Evolutionary conservation across 805 yeast genomes (phyloP), one percentile per base, ranked within the genome.

Genomic region (Myxozyma neotropica): DNA sequence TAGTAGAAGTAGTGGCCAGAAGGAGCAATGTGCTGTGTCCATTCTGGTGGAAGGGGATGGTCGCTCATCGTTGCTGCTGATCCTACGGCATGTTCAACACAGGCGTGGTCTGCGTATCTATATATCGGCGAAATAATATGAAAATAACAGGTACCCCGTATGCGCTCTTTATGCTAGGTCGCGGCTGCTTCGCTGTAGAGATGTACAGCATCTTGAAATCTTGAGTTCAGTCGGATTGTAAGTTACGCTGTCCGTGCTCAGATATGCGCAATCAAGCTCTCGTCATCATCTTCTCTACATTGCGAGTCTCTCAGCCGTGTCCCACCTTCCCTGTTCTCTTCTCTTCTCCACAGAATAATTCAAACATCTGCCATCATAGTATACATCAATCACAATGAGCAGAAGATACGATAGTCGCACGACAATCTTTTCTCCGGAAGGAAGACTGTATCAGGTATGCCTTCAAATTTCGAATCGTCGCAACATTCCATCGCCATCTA

Each of bases 381-480:
- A 42, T 42, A 42, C 27, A 44, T 24, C 31, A 19, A 12, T 12
- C 5, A 48, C 8, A 81, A 85, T 85, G 85, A 89, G 97, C 68
- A 88, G 98, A 87, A 86, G 99, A 83, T 94, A 94, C 90, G 99
- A 94, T 77, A 88, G 96, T 63, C 85, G 99, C 82, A 94, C 99
- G 53, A 94, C 99, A 3, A 95, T 94, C 71, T 94, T 94, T 78
- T 93, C 98, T 40, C 99, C 99, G 8, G 99, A 94, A 74, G 99
- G 99, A 40, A 84, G 99, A 76, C 81, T 94, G 58, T 94, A 94
- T 77, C 99, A 94, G 77, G 91, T 83, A 69, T 15, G 82, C 27
- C 29, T 10, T 3, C 7, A 13, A 19, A 13, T 27, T 26, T 33
- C 10, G 17, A 10, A 4, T 24, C 12, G 7, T 24, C 29, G 15